These are phyloP conservation scores for Sporisorium sorghi DNA, from an alignment of 1,284 basidiomycete genomes.

Conservation along the genomic window DNA sequence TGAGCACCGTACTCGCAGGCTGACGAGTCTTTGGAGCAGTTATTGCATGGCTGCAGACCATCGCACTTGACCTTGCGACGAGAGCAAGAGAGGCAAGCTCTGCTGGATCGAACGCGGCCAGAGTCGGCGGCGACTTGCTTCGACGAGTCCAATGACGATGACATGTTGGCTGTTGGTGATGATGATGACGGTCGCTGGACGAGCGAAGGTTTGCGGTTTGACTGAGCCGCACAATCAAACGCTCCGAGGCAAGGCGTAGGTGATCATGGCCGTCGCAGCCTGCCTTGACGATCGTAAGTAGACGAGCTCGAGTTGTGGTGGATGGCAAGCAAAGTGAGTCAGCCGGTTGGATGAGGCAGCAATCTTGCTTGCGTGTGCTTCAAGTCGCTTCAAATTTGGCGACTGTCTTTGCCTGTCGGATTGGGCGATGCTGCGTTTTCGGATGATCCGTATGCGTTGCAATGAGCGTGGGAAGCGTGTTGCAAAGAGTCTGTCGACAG, in stretches of 20 bases:
- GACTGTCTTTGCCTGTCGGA: background rate
- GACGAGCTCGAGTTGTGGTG: no score
- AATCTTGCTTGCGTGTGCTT: background rate
- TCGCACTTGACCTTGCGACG: constrained; percentile 54
- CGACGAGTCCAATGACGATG: constrained; percentile 15
- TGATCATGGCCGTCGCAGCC: constrained; percentile 1
- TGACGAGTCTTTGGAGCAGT: constrained; percentile 29
- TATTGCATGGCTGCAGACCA: constrained; percentile 46
- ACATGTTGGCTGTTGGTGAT: constrained; percentile 11
- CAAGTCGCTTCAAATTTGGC: background rate
- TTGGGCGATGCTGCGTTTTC: constrained; percentile 1
- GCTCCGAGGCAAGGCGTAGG: background rate
- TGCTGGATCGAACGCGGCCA: constrained; percentile 42
- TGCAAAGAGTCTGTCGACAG: background rate
- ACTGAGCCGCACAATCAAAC: constrained; percentile 2
- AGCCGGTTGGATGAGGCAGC: background rate
- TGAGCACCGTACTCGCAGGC: constrained; percentile 42
- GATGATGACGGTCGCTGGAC: constrained; percentile 5
- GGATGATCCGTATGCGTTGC: constrained; percentile 2
- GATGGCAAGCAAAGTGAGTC: background rate
- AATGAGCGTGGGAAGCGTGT: background rate
- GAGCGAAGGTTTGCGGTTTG: background rate
- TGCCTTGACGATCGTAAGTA: background rate
- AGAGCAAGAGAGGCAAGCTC: constrained; percentile 46
- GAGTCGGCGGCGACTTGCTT: constrained; percentile 6